Percentiles rank a stretch among this genome's conserved stretches.
These are phyloP conservation scores for Cairneyella variabilis DNA, from an alignment of 495 filamentous ascomycete genomes.

Conservation along the genomic window DNA sequence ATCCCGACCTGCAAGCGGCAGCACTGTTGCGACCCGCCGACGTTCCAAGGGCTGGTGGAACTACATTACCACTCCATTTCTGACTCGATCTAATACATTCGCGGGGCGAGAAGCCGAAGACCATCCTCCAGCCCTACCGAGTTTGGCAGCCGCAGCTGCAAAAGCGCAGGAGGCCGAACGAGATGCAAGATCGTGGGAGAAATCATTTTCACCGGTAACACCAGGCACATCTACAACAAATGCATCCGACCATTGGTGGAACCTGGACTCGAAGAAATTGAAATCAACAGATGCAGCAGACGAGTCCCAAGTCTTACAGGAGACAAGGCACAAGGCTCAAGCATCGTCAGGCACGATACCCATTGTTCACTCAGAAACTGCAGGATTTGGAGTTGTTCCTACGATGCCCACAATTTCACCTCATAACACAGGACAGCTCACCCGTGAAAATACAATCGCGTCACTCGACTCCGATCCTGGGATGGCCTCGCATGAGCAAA, in stretches of 20 bases:
- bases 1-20: constrained; percentile 19
- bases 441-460: constrained; percentile 4
- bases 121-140: constrained; percentile 32
- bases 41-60: constrained; percentile 81
- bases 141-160: constrained; percentile 28
- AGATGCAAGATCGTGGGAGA: constrained; percentile 32
- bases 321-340: constrained; percentile 21
- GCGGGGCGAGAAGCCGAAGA: constrained; percentile 28
- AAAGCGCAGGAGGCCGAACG: constrained; percentile 23
- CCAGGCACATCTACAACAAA: constrained; percentile 24
- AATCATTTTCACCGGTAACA: constrained; percentile 34
- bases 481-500: constrained; percentile 13
- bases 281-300: constrained; percentile 5
- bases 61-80: constrained; percentile 73
- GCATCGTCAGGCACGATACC: constrained; percentile 19
- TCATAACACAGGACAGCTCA: background rate
- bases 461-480: background rate
- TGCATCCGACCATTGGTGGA: constrained; percentile 22
- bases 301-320: constrained; percentile 11
- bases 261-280: constrained; percentile 8
- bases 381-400: background rate
- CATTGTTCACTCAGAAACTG: constrained; percentile 14
- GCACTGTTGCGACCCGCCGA: constrained; percentile 46
- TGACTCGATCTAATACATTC: constrained; percentile 40
- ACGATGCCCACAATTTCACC: background rate